Evolutionary conservation across 176 grass and related monocot genomes (phyloP).

Genomic region (Triticum dicoccoides): DNA sequence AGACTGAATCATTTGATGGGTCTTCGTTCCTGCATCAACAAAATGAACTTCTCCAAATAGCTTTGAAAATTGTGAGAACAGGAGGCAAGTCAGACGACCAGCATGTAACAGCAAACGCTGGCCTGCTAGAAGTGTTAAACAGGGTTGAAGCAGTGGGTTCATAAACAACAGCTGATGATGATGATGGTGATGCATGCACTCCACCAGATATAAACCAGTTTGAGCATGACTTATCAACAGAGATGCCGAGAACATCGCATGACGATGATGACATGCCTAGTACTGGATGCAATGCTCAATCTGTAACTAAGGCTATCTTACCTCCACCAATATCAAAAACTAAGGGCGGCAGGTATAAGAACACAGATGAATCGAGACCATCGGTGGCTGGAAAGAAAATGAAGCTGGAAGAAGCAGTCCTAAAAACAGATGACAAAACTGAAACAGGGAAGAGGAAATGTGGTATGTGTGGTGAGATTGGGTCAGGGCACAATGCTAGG

Average conservation of each 20-base stretch:
- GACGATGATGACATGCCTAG: no score
- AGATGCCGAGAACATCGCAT: no score
- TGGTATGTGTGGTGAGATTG: no score
- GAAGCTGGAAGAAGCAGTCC: background rate
- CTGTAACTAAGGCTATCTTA: background rate
- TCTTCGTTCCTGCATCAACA: background rate
- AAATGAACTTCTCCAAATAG: background rate
- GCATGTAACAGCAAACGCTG: background rate
- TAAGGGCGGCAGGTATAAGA: background rate
- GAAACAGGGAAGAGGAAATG: no score
- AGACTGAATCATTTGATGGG: background rate
- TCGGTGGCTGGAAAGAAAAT: background rate
- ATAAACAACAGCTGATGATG: no score
- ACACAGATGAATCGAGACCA: background rate
- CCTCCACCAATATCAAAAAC: background rate
- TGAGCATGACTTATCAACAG: no score
- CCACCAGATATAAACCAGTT: no score
- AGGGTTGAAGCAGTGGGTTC: no score
- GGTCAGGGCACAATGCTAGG: no score
- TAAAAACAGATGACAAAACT: background rate
- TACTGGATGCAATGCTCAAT: no score
- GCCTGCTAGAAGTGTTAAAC: background rate
- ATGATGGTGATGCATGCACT: no score
- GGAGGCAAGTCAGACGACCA: background rate
- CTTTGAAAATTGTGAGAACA: background rate